Percentiles rank a stretch among this genome's conserved stretches.
Evolutionary conservation across 2,329 filamentous ascomycete species (phyloP).

Genomic region (Parastagonospora avenae): DNA sequence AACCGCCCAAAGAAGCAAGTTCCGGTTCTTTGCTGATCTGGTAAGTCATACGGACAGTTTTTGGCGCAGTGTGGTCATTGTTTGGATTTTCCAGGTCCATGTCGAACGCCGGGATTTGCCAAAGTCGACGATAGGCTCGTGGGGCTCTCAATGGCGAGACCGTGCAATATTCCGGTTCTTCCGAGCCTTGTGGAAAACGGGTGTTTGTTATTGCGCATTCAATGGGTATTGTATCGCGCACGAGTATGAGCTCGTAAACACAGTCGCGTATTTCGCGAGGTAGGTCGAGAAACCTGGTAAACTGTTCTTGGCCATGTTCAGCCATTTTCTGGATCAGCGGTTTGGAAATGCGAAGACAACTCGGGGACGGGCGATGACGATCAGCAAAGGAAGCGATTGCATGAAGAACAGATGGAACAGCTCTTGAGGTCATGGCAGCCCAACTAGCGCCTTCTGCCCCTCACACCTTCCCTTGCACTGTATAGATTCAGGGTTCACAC

Average conservation of each 20-base stretch:
- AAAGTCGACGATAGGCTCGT: constrained; percentile 16
- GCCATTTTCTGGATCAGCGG: neutral
- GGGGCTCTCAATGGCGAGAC: constrained; percentile 11
- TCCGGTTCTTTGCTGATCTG: constrained; percentile 4
- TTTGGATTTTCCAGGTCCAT: constrained; percentile 11
- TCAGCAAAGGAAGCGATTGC: no score
- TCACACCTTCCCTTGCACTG: no score
- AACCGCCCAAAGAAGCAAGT: constrained; percentile 1
- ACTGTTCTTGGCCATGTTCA: neutral
- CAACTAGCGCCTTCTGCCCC: no score
- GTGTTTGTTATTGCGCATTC: constrained; percentile 14
- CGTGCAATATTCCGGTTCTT: constrained; percentile 5
- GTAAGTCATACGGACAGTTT: constrained; percentile 25
- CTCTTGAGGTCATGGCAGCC: no score
- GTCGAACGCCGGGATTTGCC: constrained; percentile 23
- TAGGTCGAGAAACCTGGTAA: constrained; percentile 10
- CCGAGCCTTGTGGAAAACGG: neutral
- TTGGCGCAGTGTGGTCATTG: constrained; percentile 9
- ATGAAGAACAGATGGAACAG: no score
- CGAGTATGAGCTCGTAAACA: constrained; percentile 23
- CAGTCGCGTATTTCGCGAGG: constrained; percentile 28
- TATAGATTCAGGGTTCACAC: no score
- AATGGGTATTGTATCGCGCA: constrained; percentile 19
- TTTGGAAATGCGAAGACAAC: no score
- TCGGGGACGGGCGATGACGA: no score